Evolutionary conservation across 2,329 filamentous ascomycete genomes (phyloP).

Genomic region (Stachybotrys chartarum): DNA sequence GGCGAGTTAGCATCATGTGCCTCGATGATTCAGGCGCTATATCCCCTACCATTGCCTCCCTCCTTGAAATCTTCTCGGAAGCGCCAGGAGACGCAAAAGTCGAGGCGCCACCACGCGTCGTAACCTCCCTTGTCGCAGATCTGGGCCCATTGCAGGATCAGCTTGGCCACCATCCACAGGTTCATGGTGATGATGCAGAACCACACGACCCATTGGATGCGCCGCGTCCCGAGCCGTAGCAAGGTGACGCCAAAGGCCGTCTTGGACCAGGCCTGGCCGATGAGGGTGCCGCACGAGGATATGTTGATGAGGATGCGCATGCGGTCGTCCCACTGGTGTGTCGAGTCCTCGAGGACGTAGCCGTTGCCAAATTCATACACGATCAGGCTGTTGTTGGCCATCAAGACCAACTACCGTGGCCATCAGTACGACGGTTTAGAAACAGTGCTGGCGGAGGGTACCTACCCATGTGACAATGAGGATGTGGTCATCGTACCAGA

Average conservation of each 20-base stretch:
- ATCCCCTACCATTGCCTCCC: conserved; percentile 39
- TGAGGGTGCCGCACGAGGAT: conserved; percentile 27
- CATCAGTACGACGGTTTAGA: background rate
- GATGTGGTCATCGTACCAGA: conserved; percentile 32
- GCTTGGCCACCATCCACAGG: conserved; percentile 37
- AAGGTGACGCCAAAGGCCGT: conserved; percentile 29
- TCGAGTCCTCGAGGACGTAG: conserved; percentile 30
- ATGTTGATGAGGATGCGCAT: conserved; percentile 46
- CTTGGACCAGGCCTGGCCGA: conserved; percentile 27
- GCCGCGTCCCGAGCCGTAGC: conserved; percentile 34
- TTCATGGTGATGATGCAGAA: conserved; percentile 44
- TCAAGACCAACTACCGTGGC: conserved; percentile 26
- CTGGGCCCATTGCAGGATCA: conserved; percentile 41
- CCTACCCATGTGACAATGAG: conserved; percentile 28
- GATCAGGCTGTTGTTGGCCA: conserved; percentile 38
- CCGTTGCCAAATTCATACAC: conserved; percentile 38
- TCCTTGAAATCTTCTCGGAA: conserved; percentile 39
- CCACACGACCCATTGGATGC: conserved; percentile 36
- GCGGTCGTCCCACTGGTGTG: conserved; percentile 38
- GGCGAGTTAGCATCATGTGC: background rate
- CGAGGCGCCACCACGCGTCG: conserved; percentile 38
- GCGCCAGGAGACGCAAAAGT: conserved; percentile 32
- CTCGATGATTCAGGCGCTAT: background rate
- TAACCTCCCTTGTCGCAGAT: conserved; percentile 34
- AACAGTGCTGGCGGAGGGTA: background rate